A percentile compares a stretch with the other conserved stretches of the same genome.
Conservation (phyloP, 1,284 basidiomycete genomes). For the Chondrostereum purpureum region DNA sequence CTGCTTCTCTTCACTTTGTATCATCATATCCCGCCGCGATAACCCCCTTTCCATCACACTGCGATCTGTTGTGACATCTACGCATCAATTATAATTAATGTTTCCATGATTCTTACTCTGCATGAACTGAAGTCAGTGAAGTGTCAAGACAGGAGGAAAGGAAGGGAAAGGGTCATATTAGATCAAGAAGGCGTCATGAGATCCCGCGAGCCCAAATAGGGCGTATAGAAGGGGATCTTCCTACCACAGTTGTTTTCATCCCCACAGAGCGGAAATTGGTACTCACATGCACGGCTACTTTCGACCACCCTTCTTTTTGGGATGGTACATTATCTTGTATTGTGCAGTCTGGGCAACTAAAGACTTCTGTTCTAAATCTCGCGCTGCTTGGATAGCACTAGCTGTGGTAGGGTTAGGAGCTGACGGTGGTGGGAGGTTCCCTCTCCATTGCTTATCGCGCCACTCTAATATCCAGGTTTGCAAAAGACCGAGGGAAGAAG, state of each 20-base stretch:
- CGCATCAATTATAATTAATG: too few relatives aligned
- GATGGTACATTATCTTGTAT: neutral
- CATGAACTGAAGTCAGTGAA: too few relatives aligned
- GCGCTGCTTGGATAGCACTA: constrained; percentile 1
- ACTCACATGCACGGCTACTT: constrained; percentile 12
- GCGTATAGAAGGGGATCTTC: constrained; percentile 39
- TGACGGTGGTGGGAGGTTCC: constrained; percentile 14
- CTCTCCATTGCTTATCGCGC: constrained; percentile 39
- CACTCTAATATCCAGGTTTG: constrained; percentile 76
- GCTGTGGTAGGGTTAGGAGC: constrained; percentile 5
- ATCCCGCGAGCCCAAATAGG: constrained; percentile 27
- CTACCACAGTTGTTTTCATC: constrained; percentile 69
- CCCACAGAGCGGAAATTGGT: constrained; percentile 14
- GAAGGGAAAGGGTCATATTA: constrained; percentile 61
- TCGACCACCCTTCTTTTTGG: constrained; percentile 3
- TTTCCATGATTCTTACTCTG: too few relatives aligned
- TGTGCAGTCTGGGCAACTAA: neutral
- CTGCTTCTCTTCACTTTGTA: neutral
- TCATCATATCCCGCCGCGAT: too few relatives aligned
- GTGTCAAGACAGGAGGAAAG: constrained; percentile 6
- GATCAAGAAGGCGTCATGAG: constrained; percentile 73
- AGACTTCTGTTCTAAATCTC: too few relatives aligned
- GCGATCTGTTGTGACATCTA: too few relatives aligned
- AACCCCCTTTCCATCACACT: too few relatives aligned
- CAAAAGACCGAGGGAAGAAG: constrained; percentile 70